Evolutionary conservation across 1,284 basidiomycete genomes (phyloP).

Genomic region (Athelia sp.): DNA sequence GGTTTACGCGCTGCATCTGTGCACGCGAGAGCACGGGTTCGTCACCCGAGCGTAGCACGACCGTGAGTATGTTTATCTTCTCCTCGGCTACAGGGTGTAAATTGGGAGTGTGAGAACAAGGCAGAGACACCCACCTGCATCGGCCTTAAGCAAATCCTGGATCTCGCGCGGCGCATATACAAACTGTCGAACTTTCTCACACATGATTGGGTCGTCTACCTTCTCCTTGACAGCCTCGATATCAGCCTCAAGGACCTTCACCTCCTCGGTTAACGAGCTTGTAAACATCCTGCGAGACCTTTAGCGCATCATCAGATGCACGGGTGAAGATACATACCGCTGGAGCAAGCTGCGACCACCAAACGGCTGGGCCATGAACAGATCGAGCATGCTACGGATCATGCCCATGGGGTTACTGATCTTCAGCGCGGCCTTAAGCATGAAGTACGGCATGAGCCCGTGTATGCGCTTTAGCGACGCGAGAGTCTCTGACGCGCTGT

Average conservation of each 20-base stretch:
- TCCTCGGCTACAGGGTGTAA: constrained; percentile 48
- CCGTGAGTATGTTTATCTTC: constrained; percentile 74
- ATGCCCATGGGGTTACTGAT: constrained; percentile 96
- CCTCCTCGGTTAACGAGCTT: constrained; percentile 86
- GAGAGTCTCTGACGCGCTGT: constrained; percentile 89
- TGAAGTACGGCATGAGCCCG: constrained; percentile 96
- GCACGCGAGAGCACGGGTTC: constrained; percentile 68
- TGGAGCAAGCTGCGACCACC: constrained; percentile 90
- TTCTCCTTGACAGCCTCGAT: constrained; percentile 85
- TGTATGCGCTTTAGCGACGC: constrained; percentile 89
- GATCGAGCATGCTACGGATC: constrained; percentile 89
- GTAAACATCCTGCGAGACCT: constrained; percentile 82
- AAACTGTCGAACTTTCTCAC: constrained; percentile 84
- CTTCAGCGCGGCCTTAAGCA: constrained; percentile 87
- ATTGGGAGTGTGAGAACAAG: background rate
- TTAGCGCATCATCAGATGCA: constrained; percentile 1
- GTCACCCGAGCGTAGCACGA: constrained; percentile 80
- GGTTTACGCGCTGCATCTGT: constrained; percentile 76
- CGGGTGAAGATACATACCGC: constrained; percentile 39
- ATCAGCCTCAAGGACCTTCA: constrained; percentile 78
- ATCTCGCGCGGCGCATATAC: constrained; percentile 86
- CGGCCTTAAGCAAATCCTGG: constrained; percentile 75
- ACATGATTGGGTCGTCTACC: constrained; percentile 83
- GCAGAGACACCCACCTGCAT: constrained; percentile 55
- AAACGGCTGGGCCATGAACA: constrained; percentile 98